These are phyloP conservation scores for Fusarium marasasianum DNA, from an alignment of 2,329 filamentous ascomycete species.

Conservation along the genomic window DNA sequence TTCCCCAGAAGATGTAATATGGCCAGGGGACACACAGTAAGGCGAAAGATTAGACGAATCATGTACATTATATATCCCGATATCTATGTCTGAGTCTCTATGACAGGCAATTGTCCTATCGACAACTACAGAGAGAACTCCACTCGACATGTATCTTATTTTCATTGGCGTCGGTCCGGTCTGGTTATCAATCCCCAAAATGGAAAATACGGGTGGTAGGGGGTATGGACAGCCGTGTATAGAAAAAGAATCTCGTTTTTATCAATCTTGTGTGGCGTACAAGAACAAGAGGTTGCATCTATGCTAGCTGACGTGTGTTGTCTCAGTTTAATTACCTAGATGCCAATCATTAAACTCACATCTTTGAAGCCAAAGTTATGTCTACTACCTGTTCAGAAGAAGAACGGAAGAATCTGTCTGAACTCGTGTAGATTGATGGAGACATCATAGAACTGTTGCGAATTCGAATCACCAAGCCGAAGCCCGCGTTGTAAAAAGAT, in stretches of 20 bases:
- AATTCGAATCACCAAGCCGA: background rate
- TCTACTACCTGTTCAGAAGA: background rate
- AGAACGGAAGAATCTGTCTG: background rate
- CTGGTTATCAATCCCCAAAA: slow-evolving; percentile 28
- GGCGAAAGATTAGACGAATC: slow-evolving; percentile 37
- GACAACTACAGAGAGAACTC: slow-evolving; percentile 36
- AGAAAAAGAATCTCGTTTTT: slow-evolving; percentile 28
- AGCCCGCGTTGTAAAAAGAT: background rate
- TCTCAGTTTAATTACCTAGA: no score
- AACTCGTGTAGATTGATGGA: background rate
- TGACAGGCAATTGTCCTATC: slow-evolving; percentile 24
- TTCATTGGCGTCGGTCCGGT: slow-evolving; percentile 38
- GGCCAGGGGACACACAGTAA: slow-evolving; percentile 6
- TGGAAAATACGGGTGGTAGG: slow-evolving; percentile 9
- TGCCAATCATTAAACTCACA: background rate
- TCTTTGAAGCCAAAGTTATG: background rate
- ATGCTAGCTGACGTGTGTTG: no score
- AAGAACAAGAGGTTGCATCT: background rate
- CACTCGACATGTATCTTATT: slow-evolving; percentile 40
- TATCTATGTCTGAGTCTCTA: slow-evolving; percentile 40
- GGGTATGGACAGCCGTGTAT: slow-evolving; percentile 10
- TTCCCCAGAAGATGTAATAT: slow-evolving; percentile 32
- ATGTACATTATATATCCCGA: slow-evolving; percentile 44
- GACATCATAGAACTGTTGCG: background rate
- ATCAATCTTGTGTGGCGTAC: background rate